A percentile compares a stretch with the other conserved stretches of the same genome.
These are phyloP conservation scores for Podaxis mareebaensis DNA, from an alignment of 768 basidiomycete species.

Conservation along the genomic window DNA sequence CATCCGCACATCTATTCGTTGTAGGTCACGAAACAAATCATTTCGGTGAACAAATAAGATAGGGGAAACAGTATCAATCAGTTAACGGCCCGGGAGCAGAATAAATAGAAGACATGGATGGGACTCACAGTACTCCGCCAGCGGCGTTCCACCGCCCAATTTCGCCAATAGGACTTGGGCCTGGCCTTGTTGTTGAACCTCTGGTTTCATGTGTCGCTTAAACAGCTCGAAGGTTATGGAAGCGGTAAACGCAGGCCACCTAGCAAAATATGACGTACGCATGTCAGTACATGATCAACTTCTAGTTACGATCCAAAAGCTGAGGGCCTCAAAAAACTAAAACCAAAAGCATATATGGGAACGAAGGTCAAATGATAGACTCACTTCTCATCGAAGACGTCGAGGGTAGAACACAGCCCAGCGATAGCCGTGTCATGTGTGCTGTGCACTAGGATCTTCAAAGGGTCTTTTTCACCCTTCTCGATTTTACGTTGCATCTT, in stretches of 20 bases:
- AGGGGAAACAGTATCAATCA: neutral
- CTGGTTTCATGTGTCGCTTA: conserved; percentile 30
- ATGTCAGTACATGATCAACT: conserved; percentile 1
- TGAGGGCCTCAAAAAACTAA: neutral
- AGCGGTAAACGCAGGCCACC: conserved; percentile 79
- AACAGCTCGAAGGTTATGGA: conserved; percentile 77
- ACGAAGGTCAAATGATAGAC: conserved; percentile 18
- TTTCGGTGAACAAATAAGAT: neutral
- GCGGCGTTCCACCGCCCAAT: conserved; percentile 26
- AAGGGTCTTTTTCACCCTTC: conserved; percentile 43
- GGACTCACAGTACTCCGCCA: conserved; percentile 30
- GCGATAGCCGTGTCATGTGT: conserved; percentile 77
- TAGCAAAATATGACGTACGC: conserved; percentile 20
- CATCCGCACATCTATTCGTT: conserved; percentile 61
- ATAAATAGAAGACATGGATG: neutral
- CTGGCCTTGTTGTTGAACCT: conserved; percentile 14
- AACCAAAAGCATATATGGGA: neutral
- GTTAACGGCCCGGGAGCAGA: neutral
- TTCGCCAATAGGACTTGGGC: conserved; percentile 43
- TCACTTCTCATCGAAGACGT: conserved; percentile 72
- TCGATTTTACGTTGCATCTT: conserved; percentile 64
- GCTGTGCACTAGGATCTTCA: conserved; percentile 67
- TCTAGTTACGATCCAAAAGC: neutral
- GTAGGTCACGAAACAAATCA: neutral
- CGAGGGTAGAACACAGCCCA: conserved; percentile 61